Evolutionary conservation across 2,329 filamentous ascomycete species (phyloP).

Genomic region (Mycosphaerella sp.): DNA sequence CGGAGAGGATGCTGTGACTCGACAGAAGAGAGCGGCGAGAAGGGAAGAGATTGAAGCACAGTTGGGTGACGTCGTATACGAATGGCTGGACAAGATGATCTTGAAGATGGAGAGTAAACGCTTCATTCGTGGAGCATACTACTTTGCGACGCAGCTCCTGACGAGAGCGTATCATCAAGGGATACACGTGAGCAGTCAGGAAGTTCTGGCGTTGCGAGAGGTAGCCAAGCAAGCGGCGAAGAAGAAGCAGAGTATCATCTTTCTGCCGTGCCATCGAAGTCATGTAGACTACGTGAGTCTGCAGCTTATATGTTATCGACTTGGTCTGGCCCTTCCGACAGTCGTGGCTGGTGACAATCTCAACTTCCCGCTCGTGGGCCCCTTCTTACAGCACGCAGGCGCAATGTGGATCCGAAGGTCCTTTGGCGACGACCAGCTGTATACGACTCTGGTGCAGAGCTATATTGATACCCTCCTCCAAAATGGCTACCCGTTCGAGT

Average conservation of each 20-base stretch:
- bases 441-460: constrained; percentile 85
- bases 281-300: constrained; percentile 95
- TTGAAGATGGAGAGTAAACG: constrained; percentile 96
- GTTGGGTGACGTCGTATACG: constrained; percentile 73
- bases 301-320: constrained; percentile 89
- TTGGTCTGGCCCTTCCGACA: constrained; percentile 81
- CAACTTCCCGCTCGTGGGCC: constrained; percentile 84
- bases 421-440: constrained; percentile 87
- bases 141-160: constrained; percentile 76
- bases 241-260: constrained; percentile 93
- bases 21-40: constrained; percentile 43
- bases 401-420: constrained; percentile 94
- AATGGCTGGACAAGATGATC: constrained; percentile 91
- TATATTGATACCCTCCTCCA: constrained; percentile 92
- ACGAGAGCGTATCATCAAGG: constrained; percentile 92
- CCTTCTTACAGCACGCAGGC: constrained; percentile 87
- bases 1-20: constrained; percentile 44
- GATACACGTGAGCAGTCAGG: constrained; percentile 92
- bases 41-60: constrained; percentile 57
- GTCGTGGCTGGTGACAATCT: constrained; percentile 95
- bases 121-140: constrained; percentile 91
- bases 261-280: constrained; percentile 87
- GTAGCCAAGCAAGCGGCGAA: constrained; percentile 76
- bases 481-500: constrained; percentile 90
- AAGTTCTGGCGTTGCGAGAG: constrained; percentile 72